These are phyloP conservation scores for Colletotrichum nymphaeae DNA, from an alignment of 2,329 filamentous ascomycete species.

Conservation along the genomic window DNA sequence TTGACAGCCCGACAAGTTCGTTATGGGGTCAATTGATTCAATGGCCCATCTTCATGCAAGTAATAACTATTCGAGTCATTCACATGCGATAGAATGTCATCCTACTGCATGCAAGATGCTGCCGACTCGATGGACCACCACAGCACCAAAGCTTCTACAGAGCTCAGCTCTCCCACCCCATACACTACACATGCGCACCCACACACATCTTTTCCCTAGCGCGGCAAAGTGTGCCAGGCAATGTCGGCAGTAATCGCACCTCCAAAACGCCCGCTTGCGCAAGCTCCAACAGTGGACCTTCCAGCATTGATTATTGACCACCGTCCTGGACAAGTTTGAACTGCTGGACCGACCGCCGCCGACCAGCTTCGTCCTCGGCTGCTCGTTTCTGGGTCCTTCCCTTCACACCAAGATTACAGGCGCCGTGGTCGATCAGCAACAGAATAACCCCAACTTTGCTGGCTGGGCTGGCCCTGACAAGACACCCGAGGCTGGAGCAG, in stretches of 20 bases:
- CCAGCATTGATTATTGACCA: constrained; percentile 24
- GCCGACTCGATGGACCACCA: constrained; percentile 12
- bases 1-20: constrained; percentile 15
- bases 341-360: constrained; percentile 13
- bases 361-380: constrained; percentile 8
- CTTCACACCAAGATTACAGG: constrained; percentile 23
- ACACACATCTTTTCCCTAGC: neutral
- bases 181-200: neutral
- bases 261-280: constrained; percentile 17
- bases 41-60: constrained; percentile 1
- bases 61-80: neutral
- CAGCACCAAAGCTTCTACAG: neutral
- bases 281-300: constrained; percentile 21
- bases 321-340: neutral
- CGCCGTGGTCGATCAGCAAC: constrained; percentile 15
- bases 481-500: neutral
- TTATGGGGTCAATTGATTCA: constrained; percentile 15
- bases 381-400: constrained; percentile 26
- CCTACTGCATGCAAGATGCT: constrained; percentile 1
- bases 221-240: neutral
- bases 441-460: constrained; percentile 3
- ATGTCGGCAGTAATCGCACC: constrained; percentile 8
- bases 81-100: neutral
- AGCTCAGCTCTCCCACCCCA: neutral
- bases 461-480: constrained; percentile 14